These are phyloP conservation scores for Epithele typhae DNA, from an alignment of 768 basidiomycete genomes.

Conservation along the genomic window DNA sequence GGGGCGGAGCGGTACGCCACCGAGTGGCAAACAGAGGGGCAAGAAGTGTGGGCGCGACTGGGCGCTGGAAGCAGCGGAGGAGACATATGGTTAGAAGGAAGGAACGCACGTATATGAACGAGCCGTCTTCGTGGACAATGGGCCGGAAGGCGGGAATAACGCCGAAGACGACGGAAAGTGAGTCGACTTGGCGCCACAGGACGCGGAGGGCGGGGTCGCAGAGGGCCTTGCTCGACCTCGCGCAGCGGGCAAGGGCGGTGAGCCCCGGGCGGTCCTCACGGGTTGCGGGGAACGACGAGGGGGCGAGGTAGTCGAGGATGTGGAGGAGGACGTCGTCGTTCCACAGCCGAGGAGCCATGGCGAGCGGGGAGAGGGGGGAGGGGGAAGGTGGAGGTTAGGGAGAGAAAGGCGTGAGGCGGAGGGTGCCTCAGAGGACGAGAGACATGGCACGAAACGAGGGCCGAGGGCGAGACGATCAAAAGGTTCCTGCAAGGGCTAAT, in stretches of 20 bases:
- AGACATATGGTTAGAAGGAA: no score
- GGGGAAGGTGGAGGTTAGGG: no score
- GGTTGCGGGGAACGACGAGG: background rate
- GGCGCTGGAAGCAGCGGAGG: no score
- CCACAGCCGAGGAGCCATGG: background rate
- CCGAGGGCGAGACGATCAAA: no score
- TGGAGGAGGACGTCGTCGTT: conserved; percentile 7
- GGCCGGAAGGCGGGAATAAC: background rate
- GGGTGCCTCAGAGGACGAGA: no score
- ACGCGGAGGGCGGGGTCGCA: conserved; percentile 1
- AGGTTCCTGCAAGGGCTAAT: no score
- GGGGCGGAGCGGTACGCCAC: no score
- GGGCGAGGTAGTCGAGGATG: conserved; percentile 1
- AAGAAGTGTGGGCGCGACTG: no score
- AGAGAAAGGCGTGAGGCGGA: no score
- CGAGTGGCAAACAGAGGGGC: no score
- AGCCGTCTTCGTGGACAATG: background rate
- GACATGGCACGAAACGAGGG: no score
- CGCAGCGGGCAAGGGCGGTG: background rate
- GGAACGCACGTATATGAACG: background rate
- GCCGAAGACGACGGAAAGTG: background rate
- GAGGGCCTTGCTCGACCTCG: background rate
- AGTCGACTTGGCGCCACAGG: conserved; percentile 4
- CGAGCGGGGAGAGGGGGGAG: no score
- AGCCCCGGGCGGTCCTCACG: background rate